A percentile compares a stretch with the other conserved stretches of the same genome.
phyloP scores from a whole-genome alignment of 352 stramenopile genomes.

The Thalassiosira delicatula region DNA sequence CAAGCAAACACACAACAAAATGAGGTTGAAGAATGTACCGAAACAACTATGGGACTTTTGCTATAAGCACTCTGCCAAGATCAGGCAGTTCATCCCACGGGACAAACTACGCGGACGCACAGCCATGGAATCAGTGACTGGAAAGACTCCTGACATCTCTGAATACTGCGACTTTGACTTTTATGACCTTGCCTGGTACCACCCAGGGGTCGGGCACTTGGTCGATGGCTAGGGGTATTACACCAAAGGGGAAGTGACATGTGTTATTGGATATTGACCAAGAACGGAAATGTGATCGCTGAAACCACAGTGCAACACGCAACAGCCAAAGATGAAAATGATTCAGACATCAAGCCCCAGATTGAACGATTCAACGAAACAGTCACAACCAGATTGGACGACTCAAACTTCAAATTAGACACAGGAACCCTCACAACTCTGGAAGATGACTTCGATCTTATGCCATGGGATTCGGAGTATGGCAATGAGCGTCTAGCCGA shows the following conservation, averaged over 20 bases:
- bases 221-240: slow-evolving; percentile 9
- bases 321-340: background rate
- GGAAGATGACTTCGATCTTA: background rate
- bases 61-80: slow-evolving; percentile 12
- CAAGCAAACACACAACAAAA: too few relatives aligned
- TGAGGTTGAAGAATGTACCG: too few relatives aligned
- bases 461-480: background rate
- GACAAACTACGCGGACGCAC: background rate
- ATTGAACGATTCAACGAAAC: slow-evolving; percentile 24
- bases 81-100: slow-evolving; percentile 24
- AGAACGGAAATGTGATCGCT: background rate
- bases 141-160: slow-evolving; percentile 59
- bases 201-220: slow-evolving; percentile 1
- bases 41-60: slow-evolving; percentile 41
- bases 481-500: background rate
- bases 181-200: slow-evolving; percentile 66
- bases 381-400: slow-evolving; percentile 1
- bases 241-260: slow-evolving; percentile 34
- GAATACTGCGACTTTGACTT: slow-evolving; percentile 66
- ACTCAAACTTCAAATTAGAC: slow-evolving; percentile 30
- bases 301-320: slow-evolving; percentile 37
- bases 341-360: background rate
- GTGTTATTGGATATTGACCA: slow-evolving; percentile 35
- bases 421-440: too few relatives aligned
- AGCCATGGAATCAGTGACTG: slow-evolving; percentile 37